phyloP scores from a whole-genome alignment of 2,329 filamentous ascomycete species.

The Fusarium musae region DNA sequence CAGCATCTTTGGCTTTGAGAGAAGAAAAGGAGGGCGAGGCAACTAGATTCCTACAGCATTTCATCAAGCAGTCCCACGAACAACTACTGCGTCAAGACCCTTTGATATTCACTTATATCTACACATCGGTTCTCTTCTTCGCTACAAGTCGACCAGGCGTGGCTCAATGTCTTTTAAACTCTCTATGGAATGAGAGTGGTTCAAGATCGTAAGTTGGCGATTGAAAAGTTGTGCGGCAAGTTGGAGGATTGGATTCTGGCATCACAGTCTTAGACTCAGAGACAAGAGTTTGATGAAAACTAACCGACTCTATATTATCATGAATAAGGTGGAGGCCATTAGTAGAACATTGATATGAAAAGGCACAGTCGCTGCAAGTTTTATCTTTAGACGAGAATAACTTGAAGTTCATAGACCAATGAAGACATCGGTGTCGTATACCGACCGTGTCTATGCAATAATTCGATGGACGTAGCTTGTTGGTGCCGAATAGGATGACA shows the following conservation, averaged over 20 bases:
- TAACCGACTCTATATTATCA: not conserved
- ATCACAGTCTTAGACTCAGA: not conserved
- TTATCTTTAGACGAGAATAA: no score
- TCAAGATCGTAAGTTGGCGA: not conserved
- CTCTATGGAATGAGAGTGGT: not conserved
- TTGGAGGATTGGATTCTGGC: not conserved
- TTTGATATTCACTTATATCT: not conserved
- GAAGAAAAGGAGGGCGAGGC: not conserved
- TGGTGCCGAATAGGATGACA: not conserved
- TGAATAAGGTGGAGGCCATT: no score
- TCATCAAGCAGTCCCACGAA: not conserved
- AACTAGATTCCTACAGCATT: not conserved
- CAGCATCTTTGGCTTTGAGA: not conserved
- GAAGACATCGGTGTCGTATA: not conserved
- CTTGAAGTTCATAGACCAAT: not conserved
- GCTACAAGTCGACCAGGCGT: not conserved
- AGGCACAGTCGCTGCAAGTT: not conserved
- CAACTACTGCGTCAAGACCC: not conserved
- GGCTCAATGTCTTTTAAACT: not conserved
- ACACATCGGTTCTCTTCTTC: not conserved
- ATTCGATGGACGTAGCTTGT: not conserved
- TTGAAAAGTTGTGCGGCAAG: not conserved
- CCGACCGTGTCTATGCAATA: not conserved
- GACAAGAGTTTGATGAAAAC: not conserved
- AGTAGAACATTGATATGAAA: not conserved